Base-by-base conservation (phyloP, 805 yeast species). In the Metschnikowia lunata region DNA sequence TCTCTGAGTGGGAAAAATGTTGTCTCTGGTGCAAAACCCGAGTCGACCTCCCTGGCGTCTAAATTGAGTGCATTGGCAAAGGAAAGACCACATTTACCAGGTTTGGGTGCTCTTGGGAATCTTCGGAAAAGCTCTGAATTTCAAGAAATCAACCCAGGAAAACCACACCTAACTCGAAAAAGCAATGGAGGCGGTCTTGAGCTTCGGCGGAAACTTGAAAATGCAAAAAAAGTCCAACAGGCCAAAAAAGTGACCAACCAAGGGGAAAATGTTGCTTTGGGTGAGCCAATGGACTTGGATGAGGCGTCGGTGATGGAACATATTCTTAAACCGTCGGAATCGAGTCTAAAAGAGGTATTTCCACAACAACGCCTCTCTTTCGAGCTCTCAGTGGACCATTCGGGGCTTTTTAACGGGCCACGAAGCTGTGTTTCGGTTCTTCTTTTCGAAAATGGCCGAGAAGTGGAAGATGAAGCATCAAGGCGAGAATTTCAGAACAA, bases 371-470 rank as follows among this genome's bases (percentile, higher is more conserved):
- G 27, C 15, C 31, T 30, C 32, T 38, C 33, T 6, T 40, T 45
- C 14, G 45, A 43, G 34, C 43, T 50, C 14, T 14, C 26, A 23
- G 45, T 43, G 11, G 46, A 50, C 26, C 40, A 33, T 11, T 40
- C 54, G 5, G 46, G 46, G 23, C 23, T 50, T 12, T 34, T 43
- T n/a, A 15, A 9, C 4, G 32, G 33, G 11, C 52, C 54, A 1
- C 37, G 34, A 9, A 50, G 29, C 30, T 15, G 39, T 10, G 38
- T 50, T 4, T 49, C 51, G 11, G 28, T 39, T 7, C 36, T 38
- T n/a, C 42, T 50, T 5, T 45, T 40, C 13, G 42, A 36, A 23
- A 14, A 23, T 10, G 26, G 36, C n/a, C 23, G 5, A 18, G 27
- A 18, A 18, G 27, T 32, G 3, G 28, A 28, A n/a, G 23, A 30